Percentiles rank a stretch among this genome's conserved stretches.
These are phyloP conservation scores for Erysimum pusillum DNA, from an alignment of 441 rosid species.

Conservation along the genomic window DNA sequence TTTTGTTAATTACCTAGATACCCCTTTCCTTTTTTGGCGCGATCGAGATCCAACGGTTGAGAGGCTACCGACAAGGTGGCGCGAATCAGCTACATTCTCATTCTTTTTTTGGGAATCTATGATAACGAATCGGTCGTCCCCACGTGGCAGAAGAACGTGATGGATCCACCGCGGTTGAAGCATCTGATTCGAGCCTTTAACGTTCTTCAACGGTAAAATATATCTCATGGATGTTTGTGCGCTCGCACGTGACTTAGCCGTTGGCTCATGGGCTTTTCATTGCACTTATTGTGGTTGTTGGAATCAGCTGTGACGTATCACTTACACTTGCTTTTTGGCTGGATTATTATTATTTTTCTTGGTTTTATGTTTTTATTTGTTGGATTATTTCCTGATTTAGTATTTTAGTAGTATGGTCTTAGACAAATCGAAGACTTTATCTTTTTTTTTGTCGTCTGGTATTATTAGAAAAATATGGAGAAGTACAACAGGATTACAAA, in stretches of 20 bases:
- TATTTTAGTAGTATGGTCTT: not conserved
- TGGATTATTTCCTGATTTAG: conserved; percentile 19
- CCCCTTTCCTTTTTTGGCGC: conserved; percentile 7
- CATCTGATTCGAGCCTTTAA: conserved; percentile 35
- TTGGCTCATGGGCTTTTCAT: conserved; percentile 41
- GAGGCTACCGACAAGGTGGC: conserved; percentile 31
- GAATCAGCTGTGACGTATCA: conserved; percentile 18
- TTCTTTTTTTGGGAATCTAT: not conserved
- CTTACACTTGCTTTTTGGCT: conserved; percentile 13
- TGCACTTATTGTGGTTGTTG: conserved; percentile 28
- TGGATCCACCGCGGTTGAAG: conserved; percentile 26
- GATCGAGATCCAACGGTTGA: conserved; percentile 40
- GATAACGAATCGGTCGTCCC: not conserved
- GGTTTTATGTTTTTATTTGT: not conserved
- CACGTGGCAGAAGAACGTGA: conserved; percentile 27
- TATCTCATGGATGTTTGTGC: conserved; percentile 30
- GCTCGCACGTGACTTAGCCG: conserved; percentile 45
- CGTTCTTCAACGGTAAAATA: conserved; percentile 43
- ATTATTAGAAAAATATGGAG: no score
- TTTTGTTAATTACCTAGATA: not conserved
- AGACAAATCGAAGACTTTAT: no score
- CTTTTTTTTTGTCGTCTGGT: no score
- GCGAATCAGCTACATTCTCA: conserved; percentile 12
- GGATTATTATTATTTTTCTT: not conserved
- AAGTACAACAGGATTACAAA: no score